Evolutionary conservation across 2,329 filamentous ascomycete species (phyloP), one percentile per base, ranked within the genome.

Genomic region (Claviceps pusilla): DNA sequence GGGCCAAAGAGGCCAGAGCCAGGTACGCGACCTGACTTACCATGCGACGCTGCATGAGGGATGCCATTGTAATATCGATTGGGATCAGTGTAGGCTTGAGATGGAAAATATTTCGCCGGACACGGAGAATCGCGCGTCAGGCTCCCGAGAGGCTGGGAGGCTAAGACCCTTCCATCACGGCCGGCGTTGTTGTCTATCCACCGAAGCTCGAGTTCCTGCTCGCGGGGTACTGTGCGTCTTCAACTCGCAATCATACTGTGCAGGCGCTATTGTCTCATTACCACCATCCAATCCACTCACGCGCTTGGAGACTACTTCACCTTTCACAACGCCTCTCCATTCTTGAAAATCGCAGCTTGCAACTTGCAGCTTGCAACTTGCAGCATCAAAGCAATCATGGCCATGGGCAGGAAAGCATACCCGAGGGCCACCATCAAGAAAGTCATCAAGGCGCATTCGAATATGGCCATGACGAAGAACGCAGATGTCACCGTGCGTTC

Each of bases 391-490:
- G 28, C 33, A 28, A 48, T 14, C 43, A 70, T 70, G 68, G 67
- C 65, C 3, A 61, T 68, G 12, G 75, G 80, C 28, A 83, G 84
- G 64, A 91, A 89, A 61, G 75, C 87, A 14, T 95, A 95, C 64
- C 89, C 89, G 11, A 83, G 89, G 58, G 83, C 81, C 19, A 93
- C 87, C 0, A 76, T 95, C 62, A 93, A 89, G 69, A 90, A 89
- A 69, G 91, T 94, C 57, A 77, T 94, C 63, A 95, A 95, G 71
- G 89, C 88, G 19, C 89, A 95, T 68, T 86, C 88, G 9, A 85
- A 87, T 58, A 82, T 84, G 65, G 85, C 79, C 59, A 69, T 95
- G 58, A 88, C 84, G 73, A 93, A 89, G 69, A 90, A 93, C 68
- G 86, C 83, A 35, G 90, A 95, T 69, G 82, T 94, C 55, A 75